A percentile compares a stretch with the other conserved stretches of the same genome.
Evolutionary conservation across 2,329 filamentous ascomycete species (phyloP).

Genomic region (Cordyceps militaris): DNA sequence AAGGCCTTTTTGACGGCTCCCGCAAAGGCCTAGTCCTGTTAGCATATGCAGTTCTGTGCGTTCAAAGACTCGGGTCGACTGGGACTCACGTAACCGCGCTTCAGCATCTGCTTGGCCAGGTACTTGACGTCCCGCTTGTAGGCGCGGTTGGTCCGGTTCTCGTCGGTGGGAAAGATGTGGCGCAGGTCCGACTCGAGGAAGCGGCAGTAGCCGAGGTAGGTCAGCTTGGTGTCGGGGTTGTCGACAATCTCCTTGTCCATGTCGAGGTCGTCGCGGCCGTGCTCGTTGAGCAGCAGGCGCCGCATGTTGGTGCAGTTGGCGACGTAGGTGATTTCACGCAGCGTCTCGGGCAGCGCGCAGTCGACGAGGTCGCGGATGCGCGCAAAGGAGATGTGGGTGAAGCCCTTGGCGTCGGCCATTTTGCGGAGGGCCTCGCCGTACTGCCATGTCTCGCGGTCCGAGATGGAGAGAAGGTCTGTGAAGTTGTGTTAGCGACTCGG

Average conservation of each 20-base stretch:
- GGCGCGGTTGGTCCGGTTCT: constrained; percentile 16
- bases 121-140: constrained; percentile 23
- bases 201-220: constrained; percentile 24
- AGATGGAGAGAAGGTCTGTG: constrained; percentile 40
- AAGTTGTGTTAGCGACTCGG: neutral
- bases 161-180: constrained; percentile 21
- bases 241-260: constrained; percentile 24
- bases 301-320: constrained; percentile 26
- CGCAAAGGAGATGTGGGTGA: constrained; percentile 37
- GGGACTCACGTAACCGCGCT: constrained; percentile 23
- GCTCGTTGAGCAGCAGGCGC: constrained; percentile 21
- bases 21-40: constrained; percentile 22
- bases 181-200: constrained; percentile 25
- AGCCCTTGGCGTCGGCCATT: constrained; percentile 30
- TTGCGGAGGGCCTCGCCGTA: constrained; percentile 39
- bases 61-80: neutral
- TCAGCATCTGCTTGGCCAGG: constrained; percentile 26
- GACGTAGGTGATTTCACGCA: constrained; percentile 35
- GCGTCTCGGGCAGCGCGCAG: constrained; percentile 28
- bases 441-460: constrained; percentile 39
- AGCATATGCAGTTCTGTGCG: neutral
- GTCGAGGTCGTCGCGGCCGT: constrained; percentile 20
- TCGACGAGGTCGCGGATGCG: constrained; percentile 38
- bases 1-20: constrained; percentile 21
- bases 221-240: constrained; percentile 23